Percentiles rank a stretch among this genome's conserved stretches.
Evolutionary conservation across 257 asterid genomes (phyloP).

Genomic region (Coffea canephora): DNA sequence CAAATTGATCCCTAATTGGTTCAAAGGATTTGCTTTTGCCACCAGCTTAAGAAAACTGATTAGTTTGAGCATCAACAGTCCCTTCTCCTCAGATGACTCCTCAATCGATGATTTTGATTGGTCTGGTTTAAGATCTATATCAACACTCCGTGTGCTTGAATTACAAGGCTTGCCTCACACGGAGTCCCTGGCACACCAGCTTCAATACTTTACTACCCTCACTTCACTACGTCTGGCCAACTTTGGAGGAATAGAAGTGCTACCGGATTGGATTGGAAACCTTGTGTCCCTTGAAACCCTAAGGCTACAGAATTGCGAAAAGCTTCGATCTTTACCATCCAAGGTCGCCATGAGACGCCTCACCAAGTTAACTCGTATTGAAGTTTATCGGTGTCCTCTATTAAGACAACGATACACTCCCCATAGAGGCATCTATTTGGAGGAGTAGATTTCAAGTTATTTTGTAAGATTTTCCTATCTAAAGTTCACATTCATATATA

Average conservation of each 20-base stretch:
- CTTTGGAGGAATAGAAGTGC: no score
- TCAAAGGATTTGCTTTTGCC: neutral
- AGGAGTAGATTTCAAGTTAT: no score
- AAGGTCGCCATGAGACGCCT: neutral
- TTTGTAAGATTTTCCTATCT: no score
- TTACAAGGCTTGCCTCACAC: constrained; percentile 8
- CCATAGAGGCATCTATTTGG: neutral
- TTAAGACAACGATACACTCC: neutral
- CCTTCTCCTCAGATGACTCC: constrained; percentile 1
- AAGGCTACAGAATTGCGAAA: no score
- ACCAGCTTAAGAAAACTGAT: neutral
- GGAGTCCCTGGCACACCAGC: neutral
- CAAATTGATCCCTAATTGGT: constrained; percentile 7
- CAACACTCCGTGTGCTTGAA: neutral
- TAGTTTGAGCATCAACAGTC: no score
- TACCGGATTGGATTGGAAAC: no score
- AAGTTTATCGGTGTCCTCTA: no score
- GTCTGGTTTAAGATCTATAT: neutral
- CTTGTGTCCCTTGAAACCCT: no score
- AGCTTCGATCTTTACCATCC: no score
- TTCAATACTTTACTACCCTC: no score
- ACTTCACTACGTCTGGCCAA: no score
- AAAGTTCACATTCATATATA: no score
- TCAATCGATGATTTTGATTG: neutral
- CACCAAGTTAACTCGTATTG: neutral